These are phyloP conservation scores for Fusarium veterinarium DNA, from an alignment of 2,329 filamentous ascomycete species.

Conservation along the genomic window DNA sequence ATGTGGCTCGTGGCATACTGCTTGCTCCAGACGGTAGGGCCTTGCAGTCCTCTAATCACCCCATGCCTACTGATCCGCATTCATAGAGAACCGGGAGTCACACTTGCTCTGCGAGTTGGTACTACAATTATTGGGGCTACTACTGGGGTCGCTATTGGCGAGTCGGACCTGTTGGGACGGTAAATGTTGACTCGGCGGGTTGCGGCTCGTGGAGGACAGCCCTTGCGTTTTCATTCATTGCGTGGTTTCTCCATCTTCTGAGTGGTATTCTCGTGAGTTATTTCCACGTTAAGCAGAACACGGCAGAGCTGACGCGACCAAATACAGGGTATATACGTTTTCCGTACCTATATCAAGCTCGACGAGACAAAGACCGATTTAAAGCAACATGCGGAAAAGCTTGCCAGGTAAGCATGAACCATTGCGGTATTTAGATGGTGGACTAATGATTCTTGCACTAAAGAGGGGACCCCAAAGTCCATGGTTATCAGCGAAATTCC, in stretches of 20 bases:
- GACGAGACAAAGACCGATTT: background rate
- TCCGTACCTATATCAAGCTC: background rate
- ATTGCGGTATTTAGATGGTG: too few relatives aligned
- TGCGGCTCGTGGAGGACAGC: background rate
- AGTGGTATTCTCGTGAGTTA: background rate
- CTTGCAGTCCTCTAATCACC: rapidly evolving
- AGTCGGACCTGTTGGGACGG: background rate
- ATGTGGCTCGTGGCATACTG: constrained; percentile 17
- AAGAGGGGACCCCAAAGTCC: background rate
- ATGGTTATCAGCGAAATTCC: background rate
- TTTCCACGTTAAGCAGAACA: rapidly evolving
- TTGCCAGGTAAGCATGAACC: background rate
- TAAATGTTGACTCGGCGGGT: background rate
- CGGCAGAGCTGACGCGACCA: background rate
- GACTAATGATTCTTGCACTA: background rate
- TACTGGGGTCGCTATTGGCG: background rate
- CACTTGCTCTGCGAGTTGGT: background rate
- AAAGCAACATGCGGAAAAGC: background rate
- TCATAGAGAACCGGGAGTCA: background rate
- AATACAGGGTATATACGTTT: background rate
- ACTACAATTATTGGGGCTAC: constrained; percentile 3
- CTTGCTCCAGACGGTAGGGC: background rate
- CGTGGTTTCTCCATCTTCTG: constrained; percentile 5
- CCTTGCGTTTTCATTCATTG: constrained; percentile 1
- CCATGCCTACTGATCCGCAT: background rate